A percentile compares a stretch with the other conserved stretches of the same genome.
Conservation (phyloP, 2,329 filamentous ascomycete species). For the Cladophialophora exuberans region DNA sequence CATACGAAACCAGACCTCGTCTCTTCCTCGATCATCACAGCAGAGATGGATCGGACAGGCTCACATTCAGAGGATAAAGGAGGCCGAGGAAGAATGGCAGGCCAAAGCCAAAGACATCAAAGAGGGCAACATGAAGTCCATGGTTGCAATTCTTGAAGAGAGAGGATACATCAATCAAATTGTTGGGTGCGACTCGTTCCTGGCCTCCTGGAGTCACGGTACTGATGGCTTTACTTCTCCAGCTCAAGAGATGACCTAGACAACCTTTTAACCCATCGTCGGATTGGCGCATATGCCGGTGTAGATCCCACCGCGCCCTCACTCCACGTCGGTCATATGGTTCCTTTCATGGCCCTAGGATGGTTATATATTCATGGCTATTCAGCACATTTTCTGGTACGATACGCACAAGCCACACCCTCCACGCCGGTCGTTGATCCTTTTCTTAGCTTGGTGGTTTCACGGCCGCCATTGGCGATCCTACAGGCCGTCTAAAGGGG, state of each 20-base stretch:
- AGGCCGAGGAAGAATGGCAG: conserved; percentile 47
- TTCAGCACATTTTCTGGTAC: conserved; percentile 48
- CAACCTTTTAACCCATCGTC: conserved; percentile 48
- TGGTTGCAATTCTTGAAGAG: conserved; percentile 49
- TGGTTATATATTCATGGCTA: conserved; percentile 55
- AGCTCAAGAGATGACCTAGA: conserved; percentile 50
- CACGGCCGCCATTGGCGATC: conserved; percentile 52
- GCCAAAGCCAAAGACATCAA: conserved; percentile 47
- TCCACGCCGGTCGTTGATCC: neutral
- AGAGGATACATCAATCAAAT: conserved; percentile 51
- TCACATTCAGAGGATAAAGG: conserved; percentile 42
- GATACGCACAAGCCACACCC: conserved; percentile 27
- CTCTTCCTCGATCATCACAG: conserved; percentile 6
- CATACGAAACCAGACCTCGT: neutral
- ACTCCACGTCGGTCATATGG: conserved; percentile 55
- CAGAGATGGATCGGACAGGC: conserved; percentile 43
- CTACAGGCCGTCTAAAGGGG: conserved; percentile 47
- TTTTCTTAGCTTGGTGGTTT: conserved; percentile 49
- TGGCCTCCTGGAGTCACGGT: neutral
- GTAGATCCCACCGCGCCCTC: conserved; percentile 55
- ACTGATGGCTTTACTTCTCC: neutral
- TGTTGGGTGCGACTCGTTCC: conserved; percentile 44
- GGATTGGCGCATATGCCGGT: conserved; percentile 52
- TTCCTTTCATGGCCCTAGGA: conserved; percentile 55
- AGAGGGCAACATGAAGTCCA: conserved; percentile 47